Evolutionary conservation across 176 grass and related monocot species (phyloP).

Genomic region (Paspalum notatum): DNA sequence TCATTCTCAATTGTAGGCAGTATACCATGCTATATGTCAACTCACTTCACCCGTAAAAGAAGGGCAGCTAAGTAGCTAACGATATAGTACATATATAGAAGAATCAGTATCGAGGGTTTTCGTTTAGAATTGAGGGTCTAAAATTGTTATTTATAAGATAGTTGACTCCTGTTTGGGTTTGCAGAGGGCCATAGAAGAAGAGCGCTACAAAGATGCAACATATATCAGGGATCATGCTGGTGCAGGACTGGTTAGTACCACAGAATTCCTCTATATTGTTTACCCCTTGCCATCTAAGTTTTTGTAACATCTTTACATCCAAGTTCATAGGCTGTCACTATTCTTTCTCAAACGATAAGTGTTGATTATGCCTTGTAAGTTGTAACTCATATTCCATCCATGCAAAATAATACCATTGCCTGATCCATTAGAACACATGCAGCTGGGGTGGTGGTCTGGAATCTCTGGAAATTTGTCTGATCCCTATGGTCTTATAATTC

Average conservation of each 20-base stretch:
- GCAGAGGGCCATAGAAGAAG: slow-evolving; percentile 86
- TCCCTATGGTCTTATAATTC: slow-evolving; percentile 91
- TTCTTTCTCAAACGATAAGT: not conserved
- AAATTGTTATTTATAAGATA: slow-evolving; percentile 27
- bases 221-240: slow-evolving; percentile 86
- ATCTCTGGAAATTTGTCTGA: slow-evolving; percentile 75
- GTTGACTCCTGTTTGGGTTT: slow-evolving; percentile 34
- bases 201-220: slow-evolving; percentile 75
- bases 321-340: slow-evolving; percentile 27
- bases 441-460: slow-evolving; percentile 98
- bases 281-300: not conserved
- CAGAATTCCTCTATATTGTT: slow-evolving; percentile 13
- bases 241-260: slow-evolving; percentile 72
- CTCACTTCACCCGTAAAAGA: not conserved
- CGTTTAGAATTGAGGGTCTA: slow-evolving; percentile 5
- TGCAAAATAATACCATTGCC: slow-evolving; percentile 43
- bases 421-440: slow-evolving; percentile 49
- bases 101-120: slow-evolving; percentile 10
- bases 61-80: not conserved
- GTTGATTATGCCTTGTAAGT: slow-evolving; percentile 20
- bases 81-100: not conserved
- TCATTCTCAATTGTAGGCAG: not conserved
- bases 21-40: slow-evolving; percentile 3
- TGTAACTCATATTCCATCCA: slow-evolving; percentile 31
- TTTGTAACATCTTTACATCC: slow-evolving; percentile 1